Base-by-base conservation (phyloP, 129 eudicot genomes). In the Flaveria brownii region DNA sequence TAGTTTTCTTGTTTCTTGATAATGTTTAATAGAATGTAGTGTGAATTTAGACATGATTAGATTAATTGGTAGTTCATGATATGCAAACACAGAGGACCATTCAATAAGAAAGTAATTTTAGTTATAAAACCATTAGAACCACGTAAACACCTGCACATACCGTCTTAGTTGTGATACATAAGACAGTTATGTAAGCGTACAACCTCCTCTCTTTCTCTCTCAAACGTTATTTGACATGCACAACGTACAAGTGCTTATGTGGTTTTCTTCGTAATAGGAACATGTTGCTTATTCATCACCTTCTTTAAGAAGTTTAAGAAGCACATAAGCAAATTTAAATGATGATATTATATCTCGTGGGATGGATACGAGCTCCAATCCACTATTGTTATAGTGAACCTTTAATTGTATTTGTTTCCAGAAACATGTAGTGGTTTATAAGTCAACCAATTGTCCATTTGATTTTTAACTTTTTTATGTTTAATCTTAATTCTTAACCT, bases 21-120 rank as follows among this genome's bases (percentile, higher is more conserved):
- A 30, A 30, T 30, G 33, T 13, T 22, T 36, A 17, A 33, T 6
- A 41, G 55, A 63, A 63, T 62, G 56, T 61, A 9, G 10, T 46
- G 23, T 15, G 67, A 43, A 62, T 14, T 43, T 33, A 47, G 41
- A 70, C 5, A 18, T 20, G 20, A 22, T 51, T 52, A 1, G 56
- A 66, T 77, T 17, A 66, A 18, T 49, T 52, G 9, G 65, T n/a
- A 65, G 50, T 75, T 67, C 50, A 16, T 68, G 76, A 25, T 68
- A 17, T 26, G 33, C 26, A 12, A 23, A 12, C 12, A 0, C 20
- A 54, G 2, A 69, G 42, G 69, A 67, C 26, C 26, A 25, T 25
- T 25, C 26, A 25, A 25, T 25, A 25, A 25, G n/a, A 25, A 25
- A 25, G 26, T 25, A 25, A 25, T 1, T 25, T 25, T 25, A 25